A percentile compares a stretch with the other conserved stretches of the same genome.
These are phyloP conservation scores for Nicotiana benthamiana DNA, from an alignment of 257 asterid genomes.

Conservation along the genomic window DNA sequence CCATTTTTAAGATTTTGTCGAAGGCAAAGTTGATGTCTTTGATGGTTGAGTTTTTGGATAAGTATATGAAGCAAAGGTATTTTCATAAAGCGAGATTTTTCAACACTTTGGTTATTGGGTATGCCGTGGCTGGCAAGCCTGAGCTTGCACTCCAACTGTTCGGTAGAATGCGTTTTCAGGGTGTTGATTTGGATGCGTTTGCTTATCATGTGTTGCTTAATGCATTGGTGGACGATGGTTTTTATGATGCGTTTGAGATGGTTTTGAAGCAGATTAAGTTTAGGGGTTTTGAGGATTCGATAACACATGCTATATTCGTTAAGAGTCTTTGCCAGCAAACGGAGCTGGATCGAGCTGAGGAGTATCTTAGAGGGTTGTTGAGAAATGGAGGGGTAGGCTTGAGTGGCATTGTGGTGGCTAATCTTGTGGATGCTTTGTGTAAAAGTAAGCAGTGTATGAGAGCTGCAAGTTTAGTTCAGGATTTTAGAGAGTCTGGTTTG, in stretches of 20 bases:
- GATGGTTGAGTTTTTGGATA: constrained; percentile 48
- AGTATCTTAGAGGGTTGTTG: constrained; percentile 37
- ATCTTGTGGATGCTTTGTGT: constrained; percentile 56
- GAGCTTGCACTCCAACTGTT: constrained; percentile 61
- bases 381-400: constrained; percentile 15
- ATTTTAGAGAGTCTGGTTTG: constrained; percentile 34
- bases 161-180: constrained; percentile 72
- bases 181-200: constrained; percentile 54
- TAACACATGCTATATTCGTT: constrained; percentile 56
- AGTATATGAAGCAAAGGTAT: constrained; percentile 24
- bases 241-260: constrained; percentile 41
- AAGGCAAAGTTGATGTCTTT: constrained; percentile 41
- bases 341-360: constrained; percentile 50
- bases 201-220: constrained; percentile 66
- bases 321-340: constrained; percentile 50
- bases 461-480: constrained; percentile 48
- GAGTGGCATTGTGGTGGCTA: constrained; percentile 38
- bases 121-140: constrained; percentile 60
- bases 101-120: constrained; percentile 63
- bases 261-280: constrained; percentile 40
- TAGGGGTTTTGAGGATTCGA: constrained; percentile 36
- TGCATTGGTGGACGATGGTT: constrained; percentile 56
- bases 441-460: constrained; percentile 44
- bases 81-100: constrained; percentile 24
- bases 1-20: constrained; percentile 51